phyloP scores from a whole-genome alignment of 306 rosid species.

The Dryas alaskensis region DNA sequence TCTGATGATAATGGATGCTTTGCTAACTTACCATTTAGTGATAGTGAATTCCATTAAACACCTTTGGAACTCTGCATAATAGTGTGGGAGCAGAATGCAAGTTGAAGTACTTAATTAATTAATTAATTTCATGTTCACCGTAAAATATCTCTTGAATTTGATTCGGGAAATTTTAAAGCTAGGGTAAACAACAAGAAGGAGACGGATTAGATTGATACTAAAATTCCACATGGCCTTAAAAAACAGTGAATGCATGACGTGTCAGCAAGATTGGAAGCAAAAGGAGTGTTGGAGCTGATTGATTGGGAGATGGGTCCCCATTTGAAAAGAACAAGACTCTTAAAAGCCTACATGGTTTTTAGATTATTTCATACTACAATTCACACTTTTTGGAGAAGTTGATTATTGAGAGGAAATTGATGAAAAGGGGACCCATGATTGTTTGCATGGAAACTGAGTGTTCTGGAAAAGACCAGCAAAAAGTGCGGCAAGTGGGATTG shows the following conservation, averaged over 20 bases:
- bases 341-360: slow-evolving; percentile 28
- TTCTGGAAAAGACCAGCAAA: slow-evolving; percentile 63
- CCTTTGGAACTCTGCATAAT: too few relatives aligned
- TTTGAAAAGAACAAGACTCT: slow-evolving; percentile 43
- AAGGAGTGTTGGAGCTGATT: slow-evolving; percentile 31
- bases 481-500: slow-evolving; percentile 72
- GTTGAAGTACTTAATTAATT: neutral
- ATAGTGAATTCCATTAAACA: too few relatives aligned
- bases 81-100: too few relatives aligned
- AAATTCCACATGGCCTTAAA: slow-evolving; percentile 48
- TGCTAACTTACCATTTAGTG: too few relatives aligned
- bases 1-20: neutral
- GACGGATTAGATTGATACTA: slow-evolving; percentile 59
- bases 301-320: slow-evolving; percentile 43
- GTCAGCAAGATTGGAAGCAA: slow-evolving; percentile 58
- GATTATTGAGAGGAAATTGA: slow-evolving; percentile 37
- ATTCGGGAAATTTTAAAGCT: slow-evolving; percentile 25
- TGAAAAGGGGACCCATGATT: slow-evolving; percentile 59
- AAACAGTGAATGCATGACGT: slow-evolving; percentile 57
- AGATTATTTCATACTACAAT: slow-evolving; percentile 24
- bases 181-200: slow-evolving; percentile 28
- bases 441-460: slow-evolving; percentile 42
- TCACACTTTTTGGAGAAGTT: slow-evolving; percentile 19
- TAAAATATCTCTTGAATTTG: slow-evolving; percentile 28
- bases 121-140: neutral